phyloP scores from a whole-genome alignment of 2,329 filamentous ascomycete species.

The Emericellopsis cladophorae region DNA sequence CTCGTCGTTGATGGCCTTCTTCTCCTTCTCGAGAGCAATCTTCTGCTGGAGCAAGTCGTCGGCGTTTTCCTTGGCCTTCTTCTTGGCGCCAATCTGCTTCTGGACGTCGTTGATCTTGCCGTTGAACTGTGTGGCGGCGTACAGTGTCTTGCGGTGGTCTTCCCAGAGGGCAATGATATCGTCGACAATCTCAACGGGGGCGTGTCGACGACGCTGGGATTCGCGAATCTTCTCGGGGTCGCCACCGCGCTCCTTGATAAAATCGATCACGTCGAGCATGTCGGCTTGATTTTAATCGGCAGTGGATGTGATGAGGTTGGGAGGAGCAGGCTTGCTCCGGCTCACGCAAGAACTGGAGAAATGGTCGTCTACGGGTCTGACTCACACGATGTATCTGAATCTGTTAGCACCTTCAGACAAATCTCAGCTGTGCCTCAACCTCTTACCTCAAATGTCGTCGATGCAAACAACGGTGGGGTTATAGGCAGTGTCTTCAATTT shows the following conservation, averaged over 20 bases:
- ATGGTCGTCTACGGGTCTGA: no score
- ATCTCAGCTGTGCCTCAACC: no score
- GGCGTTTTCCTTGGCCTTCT: conserved; percentile 89
- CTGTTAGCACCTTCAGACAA: no score
- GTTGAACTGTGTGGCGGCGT: conserved; percentile 67
- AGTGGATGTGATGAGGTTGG: background rate
- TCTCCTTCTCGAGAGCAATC: conserved; percentile 63
- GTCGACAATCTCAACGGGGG: conserved; percentile 74
- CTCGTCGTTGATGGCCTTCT: conserved; percentile 64
- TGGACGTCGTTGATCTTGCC: conserved; percentile 79
- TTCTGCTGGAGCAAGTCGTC: conserved; percentile 71
- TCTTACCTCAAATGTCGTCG: no score
- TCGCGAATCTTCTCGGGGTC: conserved; percentile 86
- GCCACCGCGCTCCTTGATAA: conserved; percentile 77
- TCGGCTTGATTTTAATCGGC: conserved; percentile 6
- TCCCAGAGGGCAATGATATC: conserved; percentile 81
- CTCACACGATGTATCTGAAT: no score
- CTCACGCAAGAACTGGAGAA: no score
- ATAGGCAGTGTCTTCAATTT: no score
- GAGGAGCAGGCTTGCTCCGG: no score
- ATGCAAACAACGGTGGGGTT: no score
- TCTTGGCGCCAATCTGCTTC: conserved; percentile 83
- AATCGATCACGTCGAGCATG: conserved; percentile 70
- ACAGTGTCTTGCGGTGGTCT: conserved; percentile 70
- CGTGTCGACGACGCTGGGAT: conserved; percentile 73